phyloP scores from a whole-genome alignment of 108 stramenopile genomes.

The Fragilariopsis cylindrus region DNA sequence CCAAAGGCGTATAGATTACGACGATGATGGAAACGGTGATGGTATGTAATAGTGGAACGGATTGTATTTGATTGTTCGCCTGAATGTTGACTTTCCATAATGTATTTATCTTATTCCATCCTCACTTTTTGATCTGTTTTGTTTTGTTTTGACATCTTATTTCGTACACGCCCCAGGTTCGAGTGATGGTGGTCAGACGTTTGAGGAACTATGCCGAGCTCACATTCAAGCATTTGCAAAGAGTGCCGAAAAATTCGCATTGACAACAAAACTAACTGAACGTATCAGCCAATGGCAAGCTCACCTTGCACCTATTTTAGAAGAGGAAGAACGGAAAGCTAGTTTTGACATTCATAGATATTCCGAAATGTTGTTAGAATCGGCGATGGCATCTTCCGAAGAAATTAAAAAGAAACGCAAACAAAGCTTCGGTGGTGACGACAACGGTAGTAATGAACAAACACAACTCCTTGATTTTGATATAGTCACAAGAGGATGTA shows the following conservation, averaged over 20 bases:
- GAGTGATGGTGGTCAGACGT: conserved; percentile 55
- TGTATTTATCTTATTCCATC: not conserved
- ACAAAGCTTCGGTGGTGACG: conserved; percentile 18
- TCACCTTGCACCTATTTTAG: conserved; percentile 84
- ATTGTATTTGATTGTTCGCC: not conserved
- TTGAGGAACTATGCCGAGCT: conserved; percentile 91
- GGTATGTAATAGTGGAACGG: conserved; percentile 7
- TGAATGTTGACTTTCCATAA: not conserved
- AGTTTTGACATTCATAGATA: conserved; percentile 92
- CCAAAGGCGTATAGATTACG: not conserved
- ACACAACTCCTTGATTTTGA: conserved; percentile 37
- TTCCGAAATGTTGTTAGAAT: conserved; percentile 58
- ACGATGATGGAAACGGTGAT: not conserved
- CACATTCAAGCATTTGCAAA: conserved; percentile 88
- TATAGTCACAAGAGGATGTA: conserved; percentile 36
- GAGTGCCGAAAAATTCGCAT: conserved; percentile 89
- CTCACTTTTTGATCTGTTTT: not conserved
- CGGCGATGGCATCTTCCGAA: conserved; percentile 28
- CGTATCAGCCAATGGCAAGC: conserved; percentile 90
- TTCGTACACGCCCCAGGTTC: not conserved
- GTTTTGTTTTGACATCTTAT: not conserved
- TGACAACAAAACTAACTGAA: conserved; percentile 85
- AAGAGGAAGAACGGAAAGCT: conserved; percentile 80
- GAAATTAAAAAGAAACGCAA: conserved; percentile 29
- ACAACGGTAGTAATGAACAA: not conserved